phyloP scores from a whole-genome alignment of 2,329 filamentous ascomycete species.

The Talaromyces verruculosus region DNA sequence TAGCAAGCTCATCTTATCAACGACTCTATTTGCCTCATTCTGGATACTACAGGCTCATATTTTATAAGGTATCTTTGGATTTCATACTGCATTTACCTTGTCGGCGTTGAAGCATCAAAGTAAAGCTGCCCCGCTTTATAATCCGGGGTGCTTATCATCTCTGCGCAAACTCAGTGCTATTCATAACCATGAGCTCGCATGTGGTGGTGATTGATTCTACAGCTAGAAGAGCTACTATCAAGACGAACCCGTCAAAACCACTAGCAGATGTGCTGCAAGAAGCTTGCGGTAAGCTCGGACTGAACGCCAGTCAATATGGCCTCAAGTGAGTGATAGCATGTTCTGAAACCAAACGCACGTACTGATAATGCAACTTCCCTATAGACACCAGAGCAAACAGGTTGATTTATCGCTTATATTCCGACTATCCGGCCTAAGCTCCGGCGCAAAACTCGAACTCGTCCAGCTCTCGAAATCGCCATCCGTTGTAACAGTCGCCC shows the following conservation, averaged over 20 bases:
- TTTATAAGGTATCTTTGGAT: not conserved
- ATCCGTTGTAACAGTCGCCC: conserved; percentile 80
- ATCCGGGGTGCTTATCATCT: conserved; percentile 10
- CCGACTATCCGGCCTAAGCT: conserved; percentile 75
- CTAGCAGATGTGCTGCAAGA: conserved; percentile 83
- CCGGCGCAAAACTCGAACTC: conserved; percentile 90
- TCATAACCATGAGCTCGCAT: conserved; percentile 71
- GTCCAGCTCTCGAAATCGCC: conserved; percentile 83
- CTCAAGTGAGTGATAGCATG: conserved; percentile 64
- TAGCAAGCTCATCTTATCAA: conserved; percentile 1
- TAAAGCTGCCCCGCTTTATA: conserved; percentile 27
- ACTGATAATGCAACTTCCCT: conserved; percentile 19
- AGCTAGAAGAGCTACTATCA: conserved; percentile 74
- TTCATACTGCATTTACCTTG: not conserved
- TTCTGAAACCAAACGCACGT: not conserved
- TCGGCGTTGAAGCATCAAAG: not conserved
- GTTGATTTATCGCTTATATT: conserved; percentile 84
- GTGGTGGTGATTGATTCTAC: conserved; percentile 84
- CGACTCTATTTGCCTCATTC: not conserved
- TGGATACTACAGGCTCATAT: not conserved
- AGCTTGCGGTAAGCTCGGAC: conserved; percentile 78
- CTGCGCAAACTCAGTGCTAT: not conserved
- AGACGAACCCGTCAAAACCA: conserved; percentile 77
- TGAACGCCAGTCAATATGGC: conserved; percentile 70
- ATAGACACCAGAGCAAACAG: conserved; percentile 76